A percentile compares a stretch with the other conserved stretches of the same genome.
phyloP scores from a whole-genome alignment of 2,329 filamentous ascomycete genomes.

The Trichoderma breve region DNA sequence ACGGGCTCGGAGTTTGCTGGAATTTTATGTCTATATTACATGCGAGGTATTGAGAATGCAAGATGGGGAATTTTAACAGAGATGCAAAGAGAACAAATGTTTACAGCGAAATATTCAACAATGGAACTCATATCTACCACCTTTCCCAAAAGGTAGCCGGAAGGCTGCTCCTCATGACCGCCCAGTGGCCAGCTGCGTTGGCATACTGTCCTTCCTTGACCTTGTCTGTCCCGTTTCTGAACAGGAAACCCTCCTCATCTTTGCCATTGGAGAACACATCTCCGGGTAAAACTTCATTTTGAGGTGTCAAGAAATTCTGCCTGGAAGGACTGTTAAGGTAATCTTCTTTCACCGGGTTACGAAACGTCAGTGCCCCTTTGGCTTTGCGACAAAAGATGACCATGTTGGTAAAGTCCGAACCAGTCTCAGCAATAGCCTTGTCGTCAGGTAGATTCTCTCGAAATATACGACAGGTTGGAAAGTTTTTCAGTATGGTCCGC shows the following conservation, averaged over 20 bases:
- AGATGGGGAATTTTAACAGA: background rate
- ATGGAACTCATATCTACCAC: constrained; percentile 56
- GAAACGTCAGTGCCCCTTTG: constrained; percentile 57
- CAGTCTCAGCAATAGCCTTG: constrained; percentile 46
- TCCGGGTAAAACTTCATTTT: constrained; percentile 61
- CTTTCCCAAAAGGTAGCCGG: constrained; percentile 79
- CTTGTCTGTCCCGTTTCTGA: constrained; percentile 60
- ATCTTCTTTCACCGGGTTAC: constrained; percentile 62
- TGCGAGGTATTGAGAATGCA: background rate
- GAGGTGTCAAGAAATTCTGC: constrained; percentile 67
- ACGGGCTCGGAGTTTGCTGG: background rate
- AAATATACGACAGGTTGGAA: constrained; percentile 88
- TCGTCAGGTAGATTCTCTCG: constrained; percentile 65
- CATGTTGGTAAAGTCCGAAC: constrained; percentile 86
- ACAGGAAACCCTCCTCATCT: constrained; percentile 54
- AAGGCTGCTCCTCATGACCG: constrained; percentile 82
- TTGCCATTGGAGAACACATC: constrained; percentile 42
- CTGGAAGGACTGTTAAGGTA: constrained; percentile 70
- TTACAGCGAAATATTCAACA: background rate
- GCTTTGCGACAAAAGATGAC: constrained; percentile 87
- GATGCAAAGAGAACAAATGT: background rate
- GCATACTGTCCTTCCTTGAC: constrained; percentile 70
- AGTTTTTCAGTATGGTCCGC: constrained; percentile 76
- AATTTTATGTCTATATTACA: background rate
- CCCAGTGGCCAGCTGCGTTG: constrained; percentile 84